These are phyloP conservation scores for Gossypium schwendimanii DNA, from an alignment of 441 rosid species.

Conservation along the genomic window DNA sequence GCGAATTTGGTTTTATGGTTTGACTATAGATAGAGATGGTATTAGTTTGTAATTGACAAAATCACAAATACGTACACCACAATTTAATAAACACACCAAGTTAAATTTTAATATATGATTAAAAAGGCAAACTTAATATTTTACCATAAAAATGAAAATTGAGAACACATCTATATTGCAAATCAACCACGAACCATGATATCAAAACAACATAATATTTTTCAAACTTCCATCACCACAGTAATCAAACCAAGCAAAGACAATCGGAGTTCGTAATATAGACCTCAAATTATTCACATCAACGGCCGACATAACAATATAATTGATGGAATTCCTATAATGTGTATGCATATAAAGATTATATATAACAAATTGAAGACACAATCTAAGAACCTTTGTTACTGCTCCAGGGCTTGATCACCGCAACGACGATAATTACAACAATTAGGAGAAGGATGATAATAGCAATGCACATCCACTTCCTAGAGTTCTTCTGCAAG, in stretches of 20 bases:
- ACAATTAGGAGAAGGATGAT: slow-evolving; percentile 71
- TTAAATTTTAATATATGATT: too few relatives aligned
- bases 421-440: slow-evolving; percentile 54
- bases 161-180: neutral
- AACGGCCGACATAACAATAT: slow-evolving; percentile 14
- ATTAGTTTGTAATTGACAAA: too few relatives aligned
- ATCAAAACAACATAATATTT: neutral
- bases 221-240: neutral
- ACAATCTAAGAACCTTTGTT: slow-evolving; percentile 57
- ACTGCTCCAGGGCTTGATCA: slow-evolving; percentile 75
- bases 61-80: too few relatives aligned
- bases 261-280: neutral
- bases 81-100: too few relatives aligned
- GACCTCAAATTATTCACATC: slow-evolving; percentile 12
- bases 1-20: too few relatives aligned
- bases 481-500: slow-evolving; percentile 76
- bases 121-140: too few relatives aligned
- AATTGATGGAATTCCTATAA: neutral
- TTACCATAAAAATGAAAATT: neutral
- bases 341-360: neutral
- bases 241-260: neutral
- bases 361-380: slow-evolving; percentile 8
- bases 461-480: slow-evolving; percentile 92
- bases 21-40: too few relatives aligned
- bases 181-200: neutral